Percentiles rank a stretch among this genome's conserved stretches.
phyloP scores from a whole-genome alignment of 257 asterid genomes.

The Solanum pinnatisectum region DNA sequence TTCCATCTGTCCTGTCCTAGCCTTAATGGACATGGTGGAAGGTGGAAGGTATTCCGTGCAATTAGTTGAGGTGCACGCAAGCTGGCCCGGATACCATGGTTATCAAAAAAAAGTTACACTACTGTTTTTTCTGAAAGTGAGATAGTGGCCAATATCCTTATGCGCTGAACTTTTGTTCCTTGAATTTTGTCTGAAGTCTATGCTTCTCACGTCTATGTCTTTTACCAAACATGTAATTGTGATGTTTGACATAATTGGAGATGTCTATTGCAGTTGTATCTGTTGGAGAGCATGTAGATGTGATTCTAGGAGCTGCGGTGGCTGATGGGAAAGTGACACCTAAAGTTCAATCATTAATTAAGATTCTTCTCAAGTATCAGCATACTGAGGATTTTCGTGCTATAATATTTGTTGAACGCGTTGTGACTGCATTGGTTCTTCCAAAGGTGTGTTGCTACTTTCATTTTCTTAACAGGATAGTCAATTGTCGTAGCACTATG shows the following conservation, averaged over 20 bases:
- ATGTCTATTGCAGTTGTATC: constrained; percentile 58
- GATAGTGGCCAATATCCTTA: background rate
- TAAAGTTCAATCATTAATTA: constrained; percentile 93
- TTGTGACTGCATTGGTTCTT: constrained; percentile 93
- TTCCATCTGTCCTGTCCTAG: background rate
- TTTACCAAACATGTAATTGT: background rate
- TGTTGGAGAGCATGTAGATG: constrained; percentile 98
- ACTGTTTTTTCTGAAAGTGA: background rate
- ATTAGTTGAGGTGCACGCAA: background rate
- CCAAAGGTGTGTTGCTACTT: constrained; percentile 57
- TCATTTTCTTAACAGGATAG: background rate
- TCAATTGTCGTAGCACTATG: constrained; percentile 5
- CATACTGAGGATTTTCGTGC: constrained; percentile 94
- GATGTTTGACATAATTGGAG: constrained; percentile 3
- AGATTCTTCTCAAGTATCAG: constrained; percentile 84
- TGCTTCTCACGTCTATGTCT: background rate
- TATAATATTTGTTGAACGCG: constrained; percentile 94
- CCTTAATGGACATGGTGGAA: background rate
- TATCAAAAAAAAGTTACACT: background rate
- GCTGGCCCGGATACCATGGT: background rate
- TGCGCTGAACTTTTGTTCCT: background rate
- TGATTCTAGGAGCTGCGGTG: constrained; percentile 95
- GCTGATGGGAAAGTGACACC: constrained; percentile 99
- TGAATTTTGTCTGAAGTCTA: background rate
- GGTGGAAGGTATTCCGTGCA: background rate